Base-by-base conservation (phyloP, 2,329 filamentous ascomycete species). In the Aspergillus sp. region DNA sequence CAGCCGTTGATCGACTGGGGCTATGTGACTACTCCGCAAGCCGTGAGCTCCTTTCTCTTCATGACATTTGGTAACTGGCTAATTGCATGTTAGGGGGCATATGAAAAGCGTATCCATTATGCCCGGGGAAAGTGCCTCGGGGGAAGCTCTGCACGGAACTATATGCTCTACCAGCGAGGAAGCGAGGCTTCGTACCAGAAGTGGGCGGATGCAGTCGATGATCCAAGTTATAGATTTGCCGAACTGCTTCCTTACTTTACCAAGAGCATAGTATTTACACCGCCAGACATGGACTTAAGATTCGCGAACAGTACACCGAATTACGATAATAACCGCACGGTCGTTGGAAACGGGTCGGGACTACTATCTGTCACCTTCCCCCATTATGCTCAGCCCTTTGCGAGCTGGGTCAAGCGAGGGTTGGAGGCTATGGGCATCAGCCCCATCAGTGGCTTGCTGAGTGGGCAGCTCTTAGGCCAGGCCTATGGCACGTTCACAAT, bases 151-250 rank as follows among this genome's bases (percentile, higher is more conserved):
- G 49, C 53, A 6, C 44, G 49, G 5, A 58, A 58, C 28, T 57
- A 54, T 12, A 57, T 58, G 56, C 5, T 10, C 29, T 47, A 56
- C 39, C 48, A 48, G 7, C 36, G 61, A 12, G 58, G 55, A 1
- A 67, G 62, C 2, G 51, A 51, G 8, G 59, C 53, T 2, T 50
- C 59, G 4, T 59, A 62, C 42, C 52, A 63, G 41, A 42, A 49
- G 42, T 69, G 66, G 66, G 64, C 65, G 0, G 57, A 67, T 34
- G 46, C 53, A 12, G 64, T 67, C 5, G 61, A 53, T 1, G 64
- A 69, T 34, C n/a, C 19, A 19, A 19, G 19, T 19, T 19, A 19
- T 19, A 19, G 19, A 19, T 19, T 19, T 19, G 19, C 19, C 19
- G 19, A 19, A 19, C 19, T 19, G 19, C 19, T 19, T 19, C 19